phyloP scores from a whole-genome alignment of 2,329 filamentous ascomycete species.

The Nemania abortiva region DNA sequence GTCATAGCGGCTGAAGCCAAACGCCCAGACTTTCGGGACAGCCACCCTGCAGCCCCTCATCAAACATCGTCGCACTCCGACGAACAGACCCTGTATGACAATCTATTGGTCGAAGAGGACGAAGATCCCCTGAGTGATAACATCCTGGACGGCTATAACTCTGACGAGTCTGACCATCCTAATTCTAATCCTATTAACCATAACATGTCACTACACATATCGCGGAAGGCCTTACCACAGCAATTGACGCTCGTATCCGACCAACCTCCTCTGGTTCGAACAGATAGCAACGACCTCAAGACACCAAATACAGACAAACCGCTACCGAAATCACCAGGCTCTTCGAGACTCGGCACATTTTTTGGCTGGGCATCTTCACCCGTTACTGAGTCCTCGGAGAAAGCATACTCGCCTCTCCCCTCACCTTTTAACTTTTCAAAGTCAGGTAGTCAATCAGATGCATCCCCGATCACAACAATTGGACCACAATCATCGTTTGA shows the following conservation, averaged over 20 bases:
- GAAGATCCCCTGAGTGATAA: constrained; percentile 52
- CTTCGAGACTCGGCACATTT: constrained; percentile 63
- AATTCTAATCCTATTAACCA: constrained; percentile 55
- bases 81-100: constrained; percentile 58
- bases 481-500: constrained; percentile 55
- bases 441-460: constrained; percentile 56
- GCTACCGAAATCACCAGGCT: constrained; percentile 65
- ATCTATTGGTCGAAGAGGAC: constrained; percentile 54
- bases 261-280: constrained; percentile 50
- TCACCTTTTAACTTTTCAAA: constrained; percentile 63
- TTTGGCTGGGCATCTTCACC: constrained; percentile 67
- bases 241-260: constrained; percentile 64
- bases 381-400: constrained; percentile 64
- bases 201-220: constrained; percentile 62
- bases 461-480: constrained; percentile 55
- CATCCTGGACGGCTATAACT: constrained; percentile 52
- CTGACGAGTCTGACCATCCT: constrained; percentile 54
- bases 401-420: constrained; percentile 59
- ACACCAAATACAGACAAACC: constrained; percentile 65
- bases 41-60: constrained; percentile 57
- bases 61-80: constrained; percentile 62
- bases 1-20: constrained; percentile 47
- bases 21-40: constrained; percentile 47
- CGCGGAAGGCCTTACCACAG: constrained; percentile 64
- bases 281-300: constrained; percentile 47